Base-by-base conservation (phyloP, 2,329 filamentous ascomycete genomes). In the Dactylonectria macrodidyma region DNA sequence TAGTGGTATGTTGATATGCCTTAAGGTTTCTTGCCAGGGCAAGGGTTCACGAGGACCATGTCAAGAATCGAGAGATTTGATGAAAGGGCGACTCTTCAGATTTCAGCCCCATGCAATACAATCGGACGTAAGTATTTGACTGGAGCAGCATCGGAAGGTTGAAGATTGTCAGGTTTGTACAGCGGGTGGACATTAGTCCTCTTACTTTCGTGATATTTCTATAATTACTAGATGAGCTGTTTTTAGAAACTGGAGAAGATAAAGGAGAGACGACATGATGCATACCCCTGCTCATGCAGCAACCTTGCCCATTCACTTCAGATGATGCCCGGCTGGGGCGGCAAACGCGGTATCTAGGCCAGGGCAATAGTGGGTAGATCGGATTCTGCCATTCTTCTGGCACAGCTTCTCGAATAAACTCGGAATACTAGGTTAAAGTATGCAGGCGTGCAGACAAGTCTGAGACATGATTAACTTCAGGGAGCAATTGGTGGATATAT, bases 401-500 rank as follows among this genome's bases (percentile, higher is more conserved):
- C 11, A 7, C 11, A 11, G n/a, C n/a, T 36, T 54, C 11, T 38
- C 3, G 12, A 36, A 54, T 16, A 19, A 38, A 52, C 34, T 36
- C 16, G 46, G 46, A 47, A 47, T 47, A 22, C 30, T 12, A 30
- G 26, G 26, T 30, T 30, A 12, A 33, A 12, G 51, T 19, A 14
- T n/a, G 30, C 14, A 12, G n/a, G 12, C 22, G n/a, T 36, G n/a
- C 41, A 6, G 41, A n/a, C n/a, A 44, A n/a, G 41, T 44, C 41
- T 14, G 41, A 44, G 41, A 11, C 34, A 24, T 34, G 26, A 30
- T 30, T 30, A 36, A 5, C 11, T n/a, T 54, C n/a, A 54, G 33
- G 22, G n/a, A n/a, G 36, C 51, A 54, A 54, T 36, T 54, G n/a
- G 51, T 54, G 51, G 51, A 54, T 24, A 36, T 54, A 36, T 54